A percentile compares a stretch with the other conserved stretches of the same genome.
These are phyloP conservation scores for Mastigamoeba balamuthi DNA, from an alignment of 78 protist genomes.

Conservation along the genomic window DNA sequence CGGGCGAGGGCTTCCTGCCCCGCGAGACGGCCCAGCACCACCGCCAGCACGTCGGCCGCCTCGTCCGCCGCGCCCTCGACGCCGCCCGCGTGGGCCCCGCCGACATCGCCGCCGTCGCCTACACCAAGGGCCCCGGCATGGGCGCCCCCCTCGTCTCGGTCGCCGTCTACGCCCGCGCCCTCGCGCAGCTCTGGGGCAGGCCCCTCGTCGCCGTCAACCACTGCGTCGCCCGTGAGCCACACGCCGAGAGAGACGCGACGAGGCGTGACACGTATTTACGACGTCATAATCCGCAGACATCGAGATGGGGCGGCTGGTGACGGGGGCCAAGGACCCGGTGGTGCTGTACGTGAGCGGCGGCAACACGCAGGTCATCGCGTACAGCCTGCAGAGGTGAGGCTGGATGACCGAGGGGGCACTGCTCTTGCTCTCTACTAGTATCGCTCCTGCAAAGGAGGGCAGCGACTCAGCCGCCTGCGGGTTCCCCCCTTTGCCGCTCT, in stretches of 20 bases:
- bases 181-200: slow-evolving; percentile 86
- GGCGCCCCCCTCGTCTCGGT: slow-evolving; percentile 81
- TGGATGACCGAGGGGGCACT: no score
- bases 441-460: no score
- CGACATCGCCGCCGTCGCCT: slow-evolving; percentile 58
- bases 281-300: slow-evolving; percentile 55
- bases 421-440: not conserved
- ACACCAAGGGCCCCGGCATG: slow-evolving; percentile 96
- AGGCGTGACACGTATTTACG: not conserved
- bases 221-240: slow-evolving; percentile 78
- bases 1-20: slow-evolving; percentile 96
- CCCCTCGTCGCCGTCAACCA: slow-evolving; percentile 95
- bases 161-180: slow-evolving; percentile 84
- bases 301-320: slow-evolving; percentile 97
- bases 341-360: slow-evolving; percentile 98
- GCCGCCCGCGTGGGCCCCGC: slow-evolving; percentile 58
- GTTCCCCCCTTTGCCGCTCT: slow-evolving; percentile 6
- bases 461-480: no score
- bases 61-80: slow-evolving; percentile 55
- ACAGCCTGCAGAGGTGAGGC: not conserved
- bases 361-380: slow-evolving; percentile 87
- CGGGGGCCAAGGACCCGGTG: slow-evolving; percentile 85
- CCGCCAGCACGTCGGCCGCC: slow-evolving; percentile 17
- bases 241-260: not conserved
- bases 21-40: slow-evolving; percentile 87